phyloP scores from a whole-genome alignment of 163 green algal genomes.

The Volvox carteri region DNA sequence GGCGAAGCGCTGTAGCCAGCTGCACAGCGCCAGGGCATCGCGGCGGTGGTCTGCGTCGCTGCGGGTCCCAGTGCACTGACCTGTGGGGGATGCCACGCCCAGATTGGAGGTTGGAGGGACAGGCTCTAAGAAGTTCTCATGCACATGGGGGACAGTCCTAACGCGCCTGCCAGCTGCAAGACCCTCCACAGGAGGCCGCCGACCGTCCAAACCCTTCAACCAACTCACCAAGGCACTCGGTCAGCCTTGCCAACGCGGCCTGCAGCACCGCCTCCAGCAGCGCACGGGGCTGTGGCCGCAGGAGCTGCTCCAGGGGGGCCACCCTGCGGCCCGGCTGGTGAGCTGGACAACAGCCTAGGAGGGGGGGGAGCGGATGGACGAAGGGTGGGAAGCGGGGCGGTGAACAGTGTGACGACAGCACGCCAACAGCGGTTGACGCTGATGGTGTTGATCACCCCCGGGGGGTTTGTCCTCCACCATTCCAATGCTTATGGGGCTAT shows the following conservation, averaged over 20 bases:
- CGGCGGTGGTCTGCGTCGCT: not conserved
- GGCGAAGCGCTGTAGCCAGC: slow-evolving; percentile 32
- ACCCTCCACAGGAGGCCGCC: no score
- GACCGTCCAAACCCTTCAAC: no score
- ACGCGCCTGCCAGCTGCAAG: no score
- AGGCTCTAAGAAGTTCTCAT: no score
- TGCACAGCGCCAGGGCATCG: not conserved
- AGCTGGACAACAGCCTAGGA: slow-evolving; percentile 42
- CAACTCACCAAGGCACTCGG: not conserved
- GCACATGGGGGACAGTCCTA: no score
- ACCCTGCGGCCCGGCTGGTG: slow-evolving; percentile 4
- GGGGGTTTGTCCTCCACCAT: no score
- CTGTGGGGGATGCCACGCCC: slow-evolving; percentile 6
- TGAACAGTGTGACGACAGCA: no score
- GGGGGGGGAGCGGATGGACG: not conserved
- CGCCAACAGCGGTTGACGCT: no score
- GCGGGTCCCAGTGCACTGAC: not conserved
- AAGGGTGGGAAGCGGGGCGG: no score
- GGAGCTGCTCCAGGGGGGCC: not conserved
- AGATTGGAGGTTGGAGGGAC: not conserved
- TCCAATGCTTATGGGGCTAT: no score
- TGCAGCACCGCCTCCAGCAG: slow-evolving; percentile 22
- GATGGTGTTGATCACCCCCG: no score
- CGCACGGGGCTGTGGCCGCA: not conserved
- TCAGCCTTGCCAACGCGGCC: slow-evolving; percentile 4